Percentiles rank a stretch among this genome's conserved stretches.
phyloP scores from a whole-genome alignment of 371 early-diverging fungal genomes.

The Mucor circinelloides region DNA sequence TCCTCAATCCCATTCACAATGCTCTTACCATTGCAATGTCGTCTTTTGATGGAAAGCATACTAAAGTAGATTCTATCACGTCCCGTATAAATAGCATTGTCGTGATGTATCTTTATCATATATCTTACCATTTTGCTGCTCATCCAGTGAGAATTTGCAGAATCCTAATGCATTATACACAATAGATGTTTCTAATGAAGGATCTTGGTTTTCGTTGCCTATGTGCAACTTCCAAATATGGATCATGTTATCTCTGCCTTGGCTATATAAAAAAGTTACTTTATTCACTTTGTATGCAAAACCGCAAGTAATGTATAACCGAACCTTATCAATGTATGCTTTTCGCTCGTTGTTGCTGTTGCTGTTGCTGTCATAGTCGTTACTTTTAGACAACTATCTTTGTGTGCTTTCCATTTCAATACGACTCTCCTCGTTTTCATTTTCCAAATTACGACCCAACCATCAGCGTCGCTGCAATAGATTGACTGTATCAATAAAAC shows the following conservation, averaged over 20 bases:
- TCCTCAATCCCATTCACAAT: not conserved
- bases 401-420: conserved; percentile 46
- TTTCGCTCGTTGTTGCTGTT: not conserved
- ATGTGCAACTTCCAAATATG: conserved; percentile 44
- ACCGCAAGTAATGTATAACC: not conserved
- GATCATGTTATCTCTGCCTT: conserved; percentile 53
- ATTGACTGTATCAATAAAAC: not conserved
- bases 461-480: conserved; percentile 41
- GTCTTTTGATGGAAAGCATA: conserved; percentile 34
- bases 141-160: conserved; percentile 37
- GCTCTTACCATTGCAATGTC: conserved; percentile 32
- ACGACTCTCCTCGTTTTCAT: conserved; percentile 40
- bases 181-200: conserved; percentile 24
- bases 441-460: conserved; percentile 43
- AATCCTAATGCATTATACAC: conserved; percentile 44
- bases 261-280: conserved; percentile 29
- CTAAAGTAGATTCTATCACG: conserved; percentile 10
- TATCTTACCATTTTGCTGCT: not conserved
- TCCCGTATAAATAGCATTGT: not conserved
- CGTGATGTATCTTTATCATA: not conserved
- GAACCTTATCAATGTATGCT: conserved; percentile 35
- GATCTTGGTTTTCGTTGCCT: conserved; percentile 6
- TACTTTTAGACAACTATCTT: conserved; percentile 34
- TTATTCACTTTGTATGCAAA: not conserved
- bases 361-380: not conserved